These are phyloP conservation scores for Gillenia trifoliata DNA, from an alignment of 306 rosid genomes.

Conservation along the genomic window DNA sequence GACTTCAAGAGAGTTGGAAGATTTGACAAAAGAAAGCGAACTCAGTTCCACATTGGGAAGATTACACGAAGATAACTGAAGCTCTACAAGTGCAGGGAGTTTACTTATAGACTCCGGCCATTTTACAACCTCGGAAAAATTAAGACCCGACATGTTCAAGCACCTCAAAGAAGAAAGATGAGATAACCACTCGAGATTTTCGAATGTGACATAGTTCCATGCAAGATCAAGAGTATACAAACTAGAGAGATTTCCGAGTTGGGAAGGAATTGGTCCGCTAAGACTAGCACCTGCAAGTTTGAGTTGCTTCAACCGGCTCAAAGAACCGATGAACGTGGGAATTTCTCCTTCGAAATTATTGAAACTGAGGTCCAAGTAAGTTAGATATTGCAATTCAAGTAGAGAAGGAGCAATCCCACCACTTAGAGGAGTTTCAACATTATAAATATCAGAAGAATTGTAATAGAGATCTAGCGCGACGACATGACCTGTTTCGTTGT, in stretches of 20 bases:
- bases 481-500: conserved; percentile 15
- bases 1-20: conserved; percentile 4
- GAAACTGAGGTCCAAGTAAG: conserved; percentile 18
- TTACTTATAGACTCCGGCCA: conserved; percentile 9
- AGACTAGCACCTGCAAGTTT: background rate
- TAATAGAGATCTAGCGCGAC: background rate
- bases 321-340: conserved; percentile 13
- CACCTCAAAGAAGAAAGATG: conserved; percentile 18
- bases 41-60: conserved; percentile 6
- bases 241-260: conserved; percentile 16
- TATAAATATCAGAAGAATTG: background rate
- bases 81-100: conserved; percentile 11
- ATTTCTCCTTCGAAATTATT: background rate
- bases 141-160: conserved; percentile 2
- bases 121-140: conserved; percentile 4
- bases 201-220: background rate
- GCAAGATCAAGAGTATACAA: conserved; percentile 19
- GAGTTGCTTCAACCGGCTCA: conserved; percentile 5
- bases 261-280: background rate
- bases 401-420: conserved; percentile 21
- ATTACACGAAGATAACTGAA: background rate
- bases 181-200: conserved; percentile 20
- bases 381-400: conserved; percentile 6
- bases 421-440: background rate
- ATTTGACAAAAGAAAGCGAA: background rate